These are phyloP conservation scores for Fraxinus velutina DNA, from an alignment of 305 asterid genomes.

Conservation along the genomic window DNA sequence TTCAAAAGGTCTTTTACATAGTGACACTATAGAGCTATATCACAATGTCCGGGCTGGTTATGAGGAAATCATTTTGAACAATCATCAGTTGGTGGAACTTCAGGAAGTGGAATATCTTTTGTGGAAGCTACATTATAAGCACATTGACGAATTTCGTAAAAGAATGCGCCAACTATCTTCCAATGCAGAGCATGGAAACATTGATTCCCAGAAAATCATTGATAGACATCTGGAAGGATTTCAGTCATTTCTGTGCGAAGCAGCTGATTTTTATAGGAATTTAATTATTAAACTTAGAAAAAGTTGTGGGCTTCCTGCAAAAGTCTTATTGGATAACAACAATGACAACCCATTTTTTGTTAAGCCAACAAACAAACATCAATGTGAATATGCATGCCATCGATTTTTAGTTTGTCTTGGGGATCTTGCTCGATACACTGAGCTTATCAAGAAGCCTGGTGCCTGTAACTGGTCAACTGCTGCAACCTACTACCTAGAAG, in stretches of 20 bases:
- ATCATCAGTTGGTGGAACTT: conserved; percentile 42
- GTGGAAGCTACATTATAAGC: conserved; percentile 89
- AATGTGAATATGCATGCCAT: conserved; percentile 63
- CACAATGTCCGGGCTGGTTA: conserved; percentile 50
- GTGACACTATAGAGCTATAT: conserved; percentile 52
- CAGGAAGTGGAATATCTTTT: conserved; percentile 71
- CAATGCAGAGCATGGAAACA: conserved; percentile 32
- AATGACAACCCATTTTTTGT: conserved; percentile 22
- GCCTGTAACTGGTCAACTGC: conserved; percentile 66
- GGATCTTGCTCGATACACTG: conserved; percentile 73
- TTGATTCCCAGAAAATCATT: conserved; percentile 24
- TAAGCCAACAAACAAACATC: conserved; percentile 33
- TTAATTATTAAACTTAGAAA: conserved; percentile 46
- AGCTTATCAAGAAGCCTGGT: conserved; percentile 53
- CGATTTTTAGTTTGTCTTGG: conserved; percentile 84
- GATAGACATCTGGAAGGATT: conserved; percentile 48
- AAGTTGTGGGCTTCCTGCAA: conserved; percentile 46
- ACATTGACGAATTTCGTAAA: conserved; percentile 82
- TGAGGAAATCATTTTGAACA: conserved; percentile 51
- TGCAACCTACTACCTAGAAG: conserved; percentile 62
- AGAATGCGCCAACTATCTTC: conserved; percentile 35
- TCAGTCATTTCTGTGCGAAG: conserved; percentile 65
- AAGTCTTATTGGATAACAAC: conserved; percentile 33
- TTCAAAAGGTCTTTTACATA: conserved; percentile 54
- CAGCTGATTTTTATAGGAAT: conserved; percentile 55